Base-by-base conservation (phyloP, 1,284 basidiomycete species). In the Ustilago vetiveriae region DNA sequence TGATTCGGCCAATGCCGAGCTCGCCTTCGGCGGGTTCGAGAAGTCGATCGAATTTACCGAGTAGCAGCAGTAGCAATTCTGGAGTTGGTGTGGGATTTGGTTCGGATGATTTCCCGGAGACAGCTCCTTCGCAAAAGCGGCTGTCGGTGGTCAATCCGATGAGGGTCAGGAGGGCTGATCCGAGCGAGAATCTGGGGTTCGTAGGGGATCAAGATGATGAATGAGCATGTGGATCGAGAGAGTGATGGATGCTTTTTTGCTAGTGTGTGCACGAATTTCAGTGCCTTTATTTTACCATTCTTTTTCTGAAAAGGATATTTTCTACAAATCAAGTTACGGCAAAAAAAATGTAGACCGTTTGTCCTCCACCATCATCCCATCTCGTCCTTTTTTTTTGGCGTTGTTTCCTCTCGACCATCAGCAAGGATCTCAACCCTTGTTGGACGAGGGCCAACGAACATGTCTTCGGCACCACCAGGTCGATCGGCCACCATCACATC, bases 401-500 rank as follows among this genome's bases (percentile, higher is more conserved):
- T n/a, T n/a, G n/a, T n/a, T n/a, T n/a, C n/a, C n/a, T n/a, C n/a
- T n/a, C n/a, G n/a, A n/a, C n/a, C n/a, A n/a, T n/a, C n/a, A n/a
- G n/a, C n/a, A n/a, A n/a, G n/a, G n/a, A n/a, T n/a, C n/a, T n/a
- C n/a, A n/a, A n/a, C n/a, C n/a, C n/a, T n/a, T n/a, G n/a, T n/a
- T n/a, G n/a, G n/a, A n/a, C n/a, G n/a, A n/a, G n/a, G n/a, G n/a
- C 7, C 39, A n/a, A 3, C 9, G 17, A 11, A 26, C 35, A 57
- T 65, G 55, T 65, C n/a, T n/a, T n/a, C 55, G 32, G 51, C 50
- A 40, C 62, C 62, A 47, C 51, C 57, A 17, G 59, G 67, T 27
- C 47, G 68, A 23, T 71, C 68, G 27, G 53, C 57, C 27, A 66
- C 68, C 16, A 63, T 71, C 5, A 60, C 54, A n/a, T 52, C 53